Conservation (phyloP, 1,139 yeast species). For the Geotrichum reessii region DNA sequence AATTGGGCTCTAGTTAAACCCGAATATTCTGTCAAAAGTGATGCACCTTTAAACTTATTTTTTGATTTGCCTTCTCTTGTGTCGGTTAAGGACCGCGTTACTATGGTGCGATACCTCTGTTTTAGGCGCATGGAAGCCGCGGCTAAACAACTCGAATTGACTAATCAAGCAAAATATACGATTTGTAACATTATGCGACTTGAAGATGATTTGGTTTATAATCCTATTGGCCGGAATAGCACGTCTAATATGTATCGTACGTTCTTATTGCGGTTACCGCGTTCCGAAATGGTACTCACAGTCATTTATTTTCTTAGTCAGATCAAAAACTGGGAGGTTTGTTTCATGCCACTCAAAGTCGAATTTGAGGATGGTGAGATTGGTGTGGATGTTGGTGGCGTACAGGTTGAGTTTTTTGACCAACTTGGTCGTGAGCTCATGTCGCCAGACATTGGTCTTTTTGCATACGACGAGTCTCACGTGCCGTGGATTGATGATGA, state of each 20-base stretch:
- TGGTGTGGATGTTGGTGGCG: slow-evolving; percentile 33
- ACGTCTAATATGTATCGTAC: not conserved
- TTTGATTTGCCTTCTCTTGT: not conserved
- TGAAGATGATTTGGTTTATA: not conserved
- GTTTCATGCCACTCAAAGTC: slow-evolving; percentile 27
- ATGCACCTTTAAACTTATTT: not conserved
- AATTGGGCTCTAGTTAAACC: not conserved
- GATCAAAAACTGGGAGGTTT: slow-evolving; percentile 5
- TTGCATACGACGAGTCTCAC: slow-evolving; percentile 21
- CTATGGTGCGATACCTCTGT: slow-evolving; percentile 1
- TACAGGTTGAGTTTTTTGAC: slow-evolving; percentile 31
- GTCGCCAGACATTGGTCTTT: slow-evolving; percentile 19
- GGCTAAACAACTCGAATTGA: not conserved
- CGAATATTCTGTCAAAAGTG: not conserved
- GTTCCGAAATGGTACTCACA: not conserved
- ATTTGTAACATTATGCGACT: not conserved
- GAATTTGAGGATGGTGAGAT: slow-evolving; percentile 25
- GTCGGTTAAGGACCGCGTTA: not conserved
- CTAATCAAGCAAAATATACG: not conserved
- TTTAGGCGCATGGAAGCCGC: slow-evolving; percentile 5
- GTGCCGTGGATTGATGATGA: slow-evolving; percentile 26
- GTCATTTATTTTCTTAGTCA: not conserved
- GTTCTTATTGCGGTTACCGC: not conserved
- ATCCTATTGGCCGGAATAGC: not conserved
- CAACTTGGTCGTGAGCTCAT: slow-evolving; percentile 24